phyloP scores from a whole-genome alignment of 176 grass and related monocot genomes.

The Phoenix dactylifera region DNA sequence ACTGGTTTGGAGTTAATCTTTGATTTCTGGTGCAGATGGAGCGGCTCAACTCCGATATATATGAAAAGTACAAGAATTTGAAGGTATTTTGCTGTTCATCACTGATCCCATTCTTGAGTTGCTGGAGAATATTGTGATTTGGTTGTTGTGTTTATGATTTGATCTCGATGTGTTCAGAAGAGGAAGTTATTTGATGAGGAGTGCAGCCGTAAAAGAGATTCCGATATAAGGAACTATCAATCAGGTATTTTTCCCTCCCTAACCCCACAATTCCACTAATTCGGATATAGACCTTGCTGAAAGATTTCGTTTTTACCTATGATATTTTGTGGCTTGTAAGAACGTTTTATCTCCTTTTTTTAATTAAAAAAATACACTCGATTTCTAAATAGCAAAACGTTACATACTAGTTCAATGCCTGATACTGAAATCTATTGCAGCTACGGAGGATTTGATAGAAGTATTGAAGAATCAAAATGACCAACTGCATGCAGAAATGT shows the following conservation, averaged over 20 bases:
- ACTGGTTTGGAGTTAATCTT: no score
- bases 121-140: no score
- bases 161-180: constrained; percentile 28
- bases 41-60: constrained; percentile 15
- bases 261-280: no score
- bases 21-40: constrained; percentile 23
- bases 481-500: constrained; percentile 30
- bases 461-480: constrained; percentile 35
- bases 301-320: no score
- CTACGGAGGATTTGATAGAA: constrained; percentile 12
- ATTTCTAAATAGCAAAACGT: no score
- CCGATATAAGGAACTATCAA: constrained; percentile 14
- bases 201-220: constrained; percentile 10
- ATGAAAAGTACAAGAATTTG: constrained; percentile 28
- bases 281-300: no score
- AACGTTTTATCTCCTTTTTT: no score
- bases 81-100: constrained; percentile 19
- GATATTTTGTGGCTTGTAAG: no score
- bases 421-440: constrained; percentile 16
- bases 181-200: constrained; percentile 33
- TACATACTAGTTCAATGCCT: background rate
- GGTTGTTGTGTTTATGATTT: background rate
- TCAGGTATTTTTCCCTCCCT: constrained; percentile 23
- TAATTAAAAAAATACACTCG: no score
- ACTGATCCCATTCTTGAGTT: no score